Evolutionary conservation across 805 yeast species (phyloP).

Genomic region (Kluyveromyces wickerhamii): DNA sequence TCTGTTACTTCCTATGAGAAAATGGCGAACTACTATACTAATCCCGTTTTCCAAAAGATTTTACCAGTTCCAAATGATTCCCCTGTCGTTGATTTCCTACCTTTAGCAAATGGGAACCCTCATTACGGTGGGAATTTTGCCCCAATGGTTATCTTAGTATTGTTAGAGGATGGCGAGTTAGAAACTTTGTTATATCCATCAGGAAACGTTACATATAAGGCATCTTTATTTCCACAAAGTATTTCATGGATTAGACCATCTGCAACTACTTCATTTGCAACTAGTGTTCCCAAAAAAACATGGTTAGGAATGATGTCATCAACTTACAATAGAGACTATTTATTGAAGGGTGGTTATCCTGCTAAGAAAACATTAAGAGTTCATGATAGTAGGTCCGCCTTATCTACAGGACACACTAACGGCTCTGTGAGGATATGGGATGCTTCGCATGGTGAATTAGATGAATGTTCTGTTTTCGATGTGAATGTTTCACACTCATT

Average conservation of each 20-base stretch:
- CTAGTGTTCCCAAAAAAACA: conserved; percentile 51
- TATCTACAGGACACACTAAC: conserved; percentile 80
- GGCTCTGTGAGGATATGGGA: conserved; percentile 83
- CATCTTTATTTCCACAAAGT: conserved; percentile 70
- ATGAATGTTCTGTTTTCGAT: conserved; percentile 51
- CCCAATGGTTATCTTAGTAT: conserved; percentile 55
- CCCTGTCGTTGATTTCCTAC: conserved; percentile 38
- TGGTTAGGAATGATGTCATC: conserved; percentile 75
- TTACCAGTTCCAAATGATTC: conserved; percentile 46
- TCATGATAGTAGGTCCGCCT: conserved; percentile 44
- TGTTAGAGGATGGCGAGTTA: conserved; percentile 57
- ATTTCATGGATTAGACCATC: conserved; percentile 73
- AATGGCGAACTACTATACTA: conserved; percentile 70
- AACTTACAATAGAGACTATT: conserved; percentile 34
- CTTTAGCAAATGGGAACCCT: conserved; percentile 59
- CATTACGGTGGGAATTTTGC: conserved; percentile 74
- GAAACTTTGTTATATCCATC: conserved; percentile 52
- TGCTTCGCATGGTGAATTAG: conserved; percentile 66
- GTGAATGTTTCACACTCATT: conserved; percentile 46
- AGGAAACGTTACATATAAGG: conserved; percentile 43
- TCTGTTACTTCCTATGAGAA: conserved; percentile 75
- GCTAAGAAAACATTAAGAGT: conserved; percentile 40
- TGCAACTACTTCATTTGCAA: conserved; percentile 47
- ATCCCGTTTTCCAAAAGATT: conserved; percentile 46
- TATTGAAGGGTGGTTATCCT: conserved; percentile 79